Base-by-base conservation (phyloP, 73 alveolate genomes). In the Tetrahymena thermophila region DNA sequence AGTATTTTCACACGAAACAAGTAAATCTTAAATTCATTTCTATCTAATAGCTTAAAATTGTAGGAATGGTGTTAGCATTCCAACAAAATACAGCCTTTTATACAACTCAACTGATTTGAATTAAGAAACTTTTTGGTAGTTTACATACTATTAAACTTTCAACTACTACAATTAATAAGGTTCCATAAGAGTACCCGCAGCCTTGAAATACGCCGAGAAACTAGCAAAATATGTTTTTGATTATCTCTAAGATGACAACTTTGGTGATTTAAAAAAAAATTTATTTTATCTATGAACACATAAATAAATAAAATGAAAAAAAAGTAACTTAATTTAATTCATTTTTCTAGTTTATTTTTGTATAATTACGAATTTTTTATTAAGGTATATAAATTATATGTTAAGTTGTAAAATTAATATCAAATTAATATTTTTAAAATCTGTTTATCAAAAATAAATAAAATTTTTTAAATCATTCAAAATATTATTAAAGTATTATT, bases 101-200 rank as follows among this genome's bases (percentile, higher is more conserved):
- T 95, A 97, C 95, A 98, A 98, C 94, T 94, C 97, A 10, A 96
- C 97, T 23, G 85, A 57, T 35, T 56, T 95, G 44, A 85, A 56
- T 55, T 95, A 96, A 55, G 97, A 96, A 31, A 95, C 94, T 40
- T 83, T 98, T 71, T 97, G 98, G 97, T 31, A 94, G 84, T 96
- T 98, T 31, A 98, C 99, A 43, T 98, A 95, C 96, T 97, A 98
- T 95, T 96, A 97, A 94, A 97, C 99, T 94, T 97, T 95, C 94
- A 95, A 97, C 57, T 98, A 98, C 96, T 98, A 95, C 95, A 98
- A 98, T 95, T 97, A 98, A 89, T 94, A 97, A 19, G 99, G 99
- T 5, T 94, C 99, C 35, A 97, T 98, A 40, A 97, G 97, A 85
- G 96, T 98, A 16, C 99, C 99, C 8, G 99, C 99, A 23, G 98